phyloP scores from a whole-genome alignment of 1,284 basidiomycete genomes.

The Pascua sp. region DNA sequence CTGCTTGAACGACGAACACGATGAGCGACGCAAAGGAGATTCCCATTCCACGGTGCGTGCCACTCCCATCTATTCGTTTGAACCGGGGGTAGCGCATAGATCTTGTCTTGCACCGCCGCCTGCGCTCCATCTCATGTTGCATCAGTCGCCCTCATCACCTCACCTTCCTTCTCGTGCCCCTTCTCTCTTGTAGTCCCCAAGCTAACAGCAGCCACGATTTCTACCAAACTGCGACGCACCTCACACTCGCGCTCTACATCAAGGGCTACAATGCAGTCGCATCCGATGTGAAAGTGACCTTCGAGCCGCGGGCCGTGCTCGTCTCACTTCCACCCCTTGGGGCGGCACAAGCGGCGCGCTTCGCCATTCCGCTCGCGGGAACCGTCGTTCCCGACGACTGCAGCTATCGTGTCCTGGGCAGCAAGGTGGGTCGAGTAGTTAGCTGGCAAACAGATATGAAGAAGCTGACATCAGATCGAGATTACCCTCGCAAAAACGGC shows the following conservation, averaged over 20 bases:
- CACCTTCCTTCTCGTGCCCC: no score
- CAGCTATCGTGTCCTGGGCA: slow-evolving; percentile 67
- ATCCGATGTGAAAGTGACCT: slow-evolving; percentile 57
- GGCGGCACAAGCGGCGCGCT: slow-evolving; percentile 56
- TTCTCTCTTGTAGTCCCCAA: no score
- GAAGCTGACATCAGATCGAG: slow-evolving; percentile 38
- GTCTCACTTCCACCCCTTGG: slow-evolving; percentile 58
- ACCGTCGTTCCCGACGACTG: slow-evolving; percentile 66
- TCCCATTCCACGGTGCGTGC: no score
- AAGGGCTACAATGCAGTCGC: slow-evolving; percentile 54
- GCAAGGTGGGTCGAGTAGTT: slow-evolving; percentile 71
- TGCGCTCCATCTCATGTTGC: no score
- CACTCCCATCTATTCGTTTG: no score
- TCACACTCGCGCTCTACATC: slow-evolving; percentile 75
- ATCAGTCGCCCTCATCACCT: no score
- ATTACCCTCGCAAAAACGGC: slow-evolving; percentile 37
- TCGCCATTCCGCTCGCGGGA: slow-evolving; percentile 65
- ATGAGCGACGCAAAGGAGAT: no score
- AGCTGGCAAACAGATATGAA: not conserved
- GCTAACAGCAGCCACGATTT: slow-evolving; percentile 60
- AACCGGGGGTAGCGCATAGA: no score
- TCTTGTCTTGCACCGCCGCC: no score
- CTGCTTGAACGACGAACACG: no score
- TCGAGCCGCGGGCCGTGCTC: slow-evolving; percentile 11
- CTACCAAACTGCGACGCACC: slow-evolving; percentile 73